Percentiles rank a stretch among this genome's conserved stretches.
Conservation (phyloP, 2,329 filamentous ascomycete genomes). For the Alternaria arborescens region DNA sequence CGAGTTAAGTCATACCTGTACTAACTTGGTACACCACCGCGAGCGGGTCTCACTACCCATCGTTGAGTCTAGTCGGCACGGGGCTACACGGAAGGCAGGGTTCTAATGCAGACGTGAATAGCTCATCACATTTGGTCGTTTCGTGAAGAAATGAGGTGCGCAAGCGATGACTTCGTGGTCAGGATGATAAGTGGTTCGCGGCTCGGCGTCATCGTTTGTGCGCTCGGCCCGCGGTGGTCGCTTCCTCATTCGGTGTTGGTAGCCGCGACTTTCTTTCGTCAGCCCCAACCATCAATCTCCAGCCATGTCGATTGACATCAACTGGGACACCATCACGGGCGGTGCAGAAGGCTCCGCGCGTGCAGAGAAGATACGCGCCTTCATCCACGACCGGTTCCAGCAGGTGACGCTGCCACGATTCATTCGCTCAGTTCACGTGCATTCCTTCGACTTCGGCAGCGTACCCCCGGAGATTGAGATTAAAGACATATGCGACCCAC, state of each 20-base stretch:
- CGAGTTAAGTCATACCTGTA: not conserved
- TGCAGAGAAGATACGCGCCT: conserved; percentile 85
- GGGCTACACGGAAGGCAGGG: conserved; percentile 21
- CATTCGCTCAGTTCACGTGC: conserved; percentile 94
- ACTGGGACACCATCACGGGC: conserved; percentile 91
- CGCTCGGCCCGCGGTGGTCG: conserved; percentile 29
- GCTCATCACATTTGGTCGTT: conserved; percentile 29
- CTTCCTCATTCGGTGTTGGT: conserved; percentile 30
- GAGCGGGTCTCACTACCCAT: conserved; percentile 8
- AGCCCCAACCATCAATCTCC: conserved; percentile 34
- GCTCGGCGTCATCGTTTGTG: conserved; percentile 25
- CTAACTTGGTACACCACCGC: not conserved
- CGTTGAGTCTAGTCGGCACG: conserved; percentile 18
- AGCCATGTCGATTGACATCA: conserved; percentile 94
- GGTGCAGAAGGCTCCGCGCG: conserved; percentile 87
- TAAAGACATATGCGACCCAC: conserved; percentile 95
- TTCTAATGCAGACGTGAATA: conserved; percentile 25
- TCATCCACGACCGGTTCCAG: conserved; percentile 96
- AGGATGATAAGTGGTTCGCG: conserved; percentile 26
- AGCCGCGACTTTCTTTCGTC: conserved; percentile 31
- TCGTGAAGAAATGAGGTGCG: conserved; percentile 25
- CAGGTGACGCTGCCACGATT: conserved; percentile 89
- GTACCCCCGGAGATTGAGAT: conserved; percentile 86
- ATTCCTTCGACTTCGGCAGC: conserved; percentile 90
- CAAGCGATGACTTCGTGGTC: conserved; percentile 18